Conservation (phyloP, 2,329 filamentous ascomycete genomes). For the Tricladium varicosporioides region DNA sequence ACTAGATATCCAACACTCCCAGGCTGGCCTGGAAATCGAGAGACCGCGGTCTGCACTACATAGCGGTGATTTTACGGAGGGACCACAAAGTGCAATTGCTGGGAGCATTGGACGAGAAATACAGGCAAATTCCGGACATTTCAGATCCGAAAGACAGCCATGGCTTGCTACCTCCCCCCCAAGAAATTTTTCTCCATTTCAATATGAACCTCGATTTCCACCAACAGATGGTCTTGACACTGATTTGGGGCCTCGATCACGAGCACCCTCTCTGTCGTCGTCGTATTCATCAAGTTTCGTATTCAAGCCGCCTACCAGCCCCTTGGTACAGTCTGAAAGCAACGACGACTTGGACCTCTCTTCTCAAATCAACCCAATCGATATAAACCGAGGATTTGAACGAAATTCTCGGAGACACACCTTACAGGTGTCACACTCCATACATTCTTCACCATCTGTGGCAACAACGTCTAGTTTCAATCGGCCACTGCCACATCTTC, state of each 20-base stretch:
- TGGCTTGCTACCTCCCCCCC: constrained; percentile 60
- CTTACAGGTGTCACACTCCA: constrained; percentile 60
- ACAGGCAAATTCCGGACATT: constrained; percentile 11
- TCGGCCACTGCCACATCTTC: constrained; percentile 44
- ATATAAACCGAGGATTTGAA: constrained; percentile 40
- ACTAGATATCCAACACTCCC: constrained; percentile 43
- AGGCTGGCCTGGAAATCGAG: constrained; percentile 66
- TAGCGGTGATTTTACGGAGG: constrained; percentile 61
- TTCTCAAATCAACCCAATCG: constrained; percentile 49
- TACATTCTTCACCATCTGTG: constrained; percentile 41
- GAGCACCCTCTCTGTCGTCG: constrained; percentile 61
- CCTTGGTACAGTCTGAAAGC: constrained; percentile 83
- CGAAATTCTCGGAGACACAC: constrained; percentile 63
- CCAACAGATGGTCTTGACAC: constrained; percentile 18
- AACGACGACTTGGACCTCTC: constrained; percentile 73
- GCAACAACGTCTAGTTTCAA: constrained; percentile 40
- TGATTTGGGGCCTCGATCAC: constrained; percentile 17
- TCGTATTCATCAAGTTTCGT: constrained; percentile 77
- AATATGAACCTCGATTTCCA: constrained; percentile 37
- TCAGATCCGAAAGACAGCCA: constrained; percentile 22
- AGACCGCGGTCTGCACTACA: constrained; percentile 76
- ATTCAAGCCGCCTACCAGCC: constrained; percentile 87
- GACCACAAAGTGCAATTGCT: constrained; percentile 17
- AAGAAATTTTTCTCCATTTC: constrained; percentile 47
- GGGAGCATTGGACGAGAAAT: constrained; percentile 6